These are phyloP conservation scores for Trametes hirsuta DNA, from an alignment of 1,284 basidiomycete genomes.

Conservation along the genomic window DNA sequence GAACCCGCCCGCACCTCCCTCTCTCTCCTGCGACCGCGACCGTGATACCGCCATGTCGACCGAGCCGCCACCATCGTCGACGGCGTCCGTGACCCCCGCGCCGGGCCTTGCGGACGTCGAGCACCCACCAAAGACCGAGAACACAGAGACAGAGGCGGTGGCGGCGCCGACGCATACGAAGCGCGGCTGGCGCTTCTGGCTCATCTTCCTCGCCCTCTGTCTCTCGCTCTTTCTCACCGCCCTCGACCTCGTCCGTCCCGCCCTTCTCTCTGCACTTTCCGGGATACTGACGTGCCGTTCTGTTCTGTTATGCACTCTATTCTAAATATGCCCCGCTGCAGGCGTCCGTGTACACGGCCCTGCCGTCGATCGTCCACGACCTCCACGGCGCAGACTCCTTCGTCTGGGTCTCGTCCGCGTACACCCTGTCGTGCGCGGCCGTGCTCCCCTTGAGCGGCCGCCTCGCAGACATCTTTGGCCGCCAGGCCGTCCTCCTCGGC, in stretches of 20 bases:
- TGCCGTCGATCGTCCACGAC: constrained; percentile 37
- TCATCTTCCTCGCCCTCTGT: constrained; percentile 18
- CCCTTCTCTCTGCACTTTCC: not conserved
- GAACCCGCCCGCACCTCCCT: too few species aligned
- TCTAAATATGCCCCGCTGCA: too few species aligned
- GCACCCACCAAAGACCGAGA: not conserved
- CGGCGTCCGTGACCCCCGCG: not conserved
- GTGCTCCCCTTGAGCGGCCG: constrained; percentile 33
- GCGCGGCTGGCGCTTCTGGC: constrained; percentile 22
- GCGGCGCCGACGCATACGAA: not conserved
- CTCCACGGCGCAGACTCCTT: constrained; percentile 35
- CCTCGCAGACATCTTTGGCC: constrained; percentile 36
- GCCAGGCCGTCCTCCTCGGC: constrained; percentile 37
- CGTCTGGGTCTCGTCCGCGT: constrained; percentile 34
- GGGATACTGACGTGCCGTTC: not conserved
- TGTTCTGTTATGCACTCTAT: too few species aligned
- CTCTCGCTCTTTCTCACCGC: constrained; percentile 22
- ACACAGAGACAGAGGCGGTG: too few species aligned
- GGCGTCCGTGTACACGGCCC: constrained; percentile 38
- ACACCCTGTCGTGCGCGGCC: constrained; percentile 34
- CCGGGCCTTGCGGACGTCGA: not conserved
- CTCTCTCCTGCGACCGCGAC: too few species aligned
- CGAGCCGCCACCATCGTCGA: too few species aligned
- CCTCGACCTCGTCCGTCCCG: constrained; percentile 21
- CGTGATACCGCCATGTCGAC: too few species aligned